A percentile compares a stretch with the other conserved stretches of the same genome.
Conservation (phyloP, 192 early-diverging fungal genomes). For the Backusella australiensis region DNA sequence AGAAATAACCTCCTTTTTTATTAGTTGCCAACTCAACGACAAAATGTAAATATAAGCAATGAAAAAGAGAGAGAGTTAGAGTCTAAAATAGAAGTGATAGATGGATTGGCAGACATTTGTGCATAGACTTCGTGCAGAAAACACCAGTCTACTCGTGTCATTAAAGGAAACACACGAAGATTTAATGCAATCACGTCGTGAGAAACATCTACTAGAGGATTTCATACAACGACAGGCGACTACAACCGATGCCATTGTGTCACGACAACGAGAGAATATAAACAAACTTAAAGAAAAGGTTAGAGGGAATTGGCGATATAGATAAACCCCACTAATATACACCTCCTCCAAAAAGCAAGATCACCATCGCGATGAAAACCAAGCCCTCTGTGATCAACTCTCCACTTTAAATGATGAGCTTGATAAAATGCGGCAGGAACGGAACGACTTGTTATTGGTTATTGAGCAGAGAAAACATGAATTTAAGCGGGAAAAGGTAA, state of each 20-base stretch:
- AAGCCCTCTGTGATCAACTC: neutral
- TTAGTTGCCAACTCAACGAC: neutral
- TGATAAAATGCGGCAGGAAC: neutral
- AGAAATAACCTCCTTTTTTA: neutral
- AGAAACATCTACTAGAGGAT: neutral
- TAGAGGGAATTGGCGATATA: neutral
- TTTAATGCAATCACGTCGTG: slow-evolving; percentile 4
- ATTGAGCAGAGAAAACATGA: slow-evolving; percentile 8
- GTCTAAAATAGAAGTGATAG: neutral
- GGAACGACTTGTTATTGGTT: neutral
- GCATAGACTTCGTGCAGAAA: neutral
- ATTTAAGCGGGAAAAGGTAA: slow-evolving; percentile 7
- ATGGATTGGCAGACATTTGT: slow-evolving; percentile 9
- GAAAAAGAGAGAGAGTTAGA: neutral
- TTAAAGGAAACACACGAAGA: slow-evolving; percentile 3
- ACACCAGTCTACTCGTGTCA: neutral
- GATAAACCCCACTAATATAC: neutral
- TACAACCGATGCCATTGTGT: neutral
- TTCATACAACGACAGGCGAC: slow-evolving; percentile 7
- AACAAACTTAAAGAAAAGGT: neutral
- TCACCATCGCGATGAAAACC: neutral
- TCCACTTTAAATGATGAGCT: neutral
- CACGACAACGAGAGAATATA: neutral
- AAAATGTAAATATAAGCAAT: neutral
- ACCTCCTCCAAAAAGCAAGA: neutral